These are phyloP conservation scores for Plectosphaerella sp. DNA, from an alignment of 2,329 filamentous ascomycete species.

Conservation along the genomic window DNA sequence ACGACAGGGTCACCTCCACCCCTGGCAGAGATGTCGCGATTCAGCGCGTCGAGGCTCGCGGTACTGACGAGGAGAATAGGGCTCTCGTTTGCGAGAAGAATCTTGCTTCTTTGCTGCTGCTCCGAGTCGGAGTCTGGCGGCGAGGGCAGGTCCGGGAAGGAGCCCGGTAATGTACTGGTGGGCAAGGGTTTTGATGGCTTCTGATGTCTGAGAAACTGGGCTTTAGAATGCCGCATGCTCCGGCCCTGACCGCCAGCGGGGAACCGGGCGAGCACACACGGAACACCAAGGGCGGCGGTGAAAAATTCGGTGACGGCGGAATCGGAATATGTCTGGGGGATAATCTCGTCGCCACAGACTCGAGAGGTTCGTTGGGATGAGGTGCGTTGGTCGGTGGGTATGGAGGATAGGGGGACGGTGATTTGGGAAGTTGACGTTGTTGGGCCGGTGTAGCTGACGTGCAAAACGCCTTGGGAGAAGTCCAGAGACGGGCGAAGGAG, in stretches of 20 bases:
- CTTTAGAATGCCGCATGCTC: conserved; percentile 66
- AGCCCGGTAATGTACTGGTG: conserved; percentile 39
- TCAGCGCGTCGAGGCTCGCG: conserved; percentile 74
- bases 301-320: conserved; percentile 70
- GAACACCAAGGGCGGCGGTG: conserved; percentile 66
- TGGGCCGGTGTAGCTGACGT: conserved; percentile 47
- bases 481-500: conserved; percentile 74
- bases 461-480: conserved; percentile 60
- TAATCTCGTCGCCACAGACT: conserved; percentile 79
- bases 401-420: conserved; percentile 59
- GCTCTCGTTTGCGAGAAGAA: conserved; percentile 87
- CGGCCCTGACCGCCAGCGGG: conserved; percentile 60
- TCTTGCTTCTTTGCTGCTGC: conserved; percentile 37
- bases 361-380: conserved; percentile 49
- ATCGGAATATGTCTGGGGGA: conserved; percentile 66
- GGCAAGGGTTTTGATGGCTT: conserved; percentile 11
- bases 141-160: conserved; percentile 49
- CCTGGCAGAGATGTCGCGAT: conserved; percentile 58
- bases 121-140: conserved; percentile 56
- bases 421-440: conserved; percentile 29
- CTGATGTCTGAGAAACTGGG: conserved; percentile 60
- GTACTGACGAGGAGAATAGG: conserved; percentile 82
- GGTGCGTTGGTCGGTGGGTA: conserved; percentile 39
- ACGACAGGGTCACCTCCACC: conserved; percentile 61
- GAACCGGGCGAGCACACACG: conserved; percentile 81